phyloP scores from a whole-genome alignment of 2,329 filamentous ascomycete species.

The Neonectria neomacrospora region DNA sequence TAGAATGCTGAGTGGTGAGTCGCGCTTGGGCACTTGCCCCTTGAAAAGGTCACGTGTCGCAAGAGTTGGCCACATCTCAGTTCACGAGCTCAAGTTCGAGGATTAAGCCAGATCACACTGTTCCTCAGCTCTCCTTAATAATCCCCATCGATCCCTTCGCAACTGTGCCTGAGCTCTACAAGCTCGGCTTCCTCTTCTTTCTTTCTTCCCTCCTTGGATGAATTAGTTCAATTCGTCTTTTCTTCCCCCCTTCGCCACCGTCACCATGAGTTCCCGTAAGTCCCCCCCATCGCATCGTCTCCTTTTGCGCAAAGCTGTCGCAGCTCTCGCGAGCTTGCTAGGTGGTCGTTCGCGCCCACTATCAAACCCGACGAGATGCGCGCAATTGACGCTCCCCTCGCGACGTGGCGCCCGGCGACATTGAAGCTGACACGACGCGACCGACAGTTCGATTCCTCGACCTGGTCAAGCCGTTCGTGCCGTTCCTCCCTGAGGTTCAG shows the following conservation, averaged over 20 bases:
- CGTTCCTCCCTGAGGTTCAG: conserved; percentile 99
- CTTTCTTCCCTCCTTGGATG: conserved; percentile 52
- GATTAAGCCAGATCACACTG: conserved; percentile 56
- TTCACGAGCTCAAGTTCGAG: neutral
- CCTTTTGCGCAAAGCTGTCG: conserved; percentile 35
- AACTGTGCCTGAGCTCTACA: conserved; percentile 50
- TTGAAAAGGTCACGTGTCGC: neutral
- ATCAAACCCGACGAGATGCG: conserved; percentile 27
- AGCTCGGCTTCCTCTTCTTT: conserved; percentile 51
- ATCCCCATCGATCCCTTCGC: conserved; percentile 47
- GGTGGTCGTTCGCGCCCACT: conserved; percentile 22
- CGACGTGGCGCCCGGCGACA: conserved; percentile 24
- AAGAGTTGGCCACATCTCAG: conserved; percentile 53
- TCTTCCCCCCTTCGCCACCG: conserved; percentile 48
- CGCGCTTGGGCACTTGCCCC: neutral
- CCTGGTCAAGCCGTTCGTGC: conserved; percentile 99
- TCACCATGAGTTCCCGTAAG: conserved; percentile 68
- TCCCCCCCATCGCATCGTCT: conserved; percentile 37
- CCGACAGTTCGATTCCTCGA: conserved; percentile 94
- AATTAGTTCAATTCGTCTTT: conserved; percentile 54
- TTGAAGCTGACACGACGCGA: conserved; percentile 43
- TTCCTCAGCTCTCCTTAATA: conserved; percentile 51
- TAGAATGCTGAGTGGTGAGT: neutral
- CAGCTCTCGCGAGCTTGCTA: conserved; percentile 33
- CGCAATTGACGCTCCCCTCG: conserved; percentile 42